Base-by-base conservation (phyloP, 2,329 filamentous ascomycete genomes). In the Dactylellina cionopaga region DNA sequence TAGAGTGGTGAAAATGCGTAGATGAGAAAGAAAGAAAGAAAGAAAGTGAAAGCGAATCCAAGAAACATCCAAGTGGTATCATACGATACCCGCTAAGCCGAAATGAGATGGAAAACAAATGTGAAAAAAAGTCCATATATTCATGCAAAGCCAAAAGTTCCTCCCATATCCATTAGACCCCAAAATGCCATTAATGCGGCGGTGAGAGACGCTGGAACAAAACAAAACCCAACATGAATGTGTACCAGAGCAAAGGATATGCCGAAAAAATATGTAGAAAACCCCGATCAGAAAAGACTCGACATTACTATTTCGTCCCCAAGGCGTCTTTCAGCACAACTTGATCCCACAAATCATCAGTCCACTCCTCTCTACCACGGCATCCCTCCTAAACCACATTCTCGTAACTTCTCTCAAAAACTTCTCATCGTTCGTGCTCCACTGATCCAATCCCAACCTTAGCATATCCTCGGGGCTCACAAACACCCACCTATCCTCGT, bases 381-480 rank as follows among this genome's bases (percentile, higher is more conserved):
- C 88, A 47, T 83, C 80, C 13, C 88, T 82, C 27, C 83, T 86
- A 80, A 92, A 92, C 81, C 91, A 94, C 74, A 86, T 80, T 74
- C 80, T 83, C 44, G 86, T 82, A 54, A 90, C 82, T 60, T 88
- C 87, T 74, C 82, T 82, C 13, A 92, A 85, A 77, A 93, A 94
- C 1, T 82, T 82, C n/a, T 85, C 86, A 78, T 94, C 91, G 13
- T 83, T 83, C 29, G 85, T 83, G 78, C 89, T 92, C 90, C 91
- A 95, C 0, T 88, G 84, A 76, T 95, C 91, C 17, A 95, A 83
- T 0, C 91, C 91, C 87, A 94, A 90, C 46, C 84, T 83, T 68
- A 87, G 85, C 52, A 94, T 79, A 60, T 90, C 87, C 24, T 88
- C 87, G 75, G 85, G 87, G 74, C 85, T 85, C 19, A 94, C 81